phyloP scores from a whole-genome alignment of 2,329 filamentous ascomycete genomes.

The Diaporthe amygdali region DNA sequence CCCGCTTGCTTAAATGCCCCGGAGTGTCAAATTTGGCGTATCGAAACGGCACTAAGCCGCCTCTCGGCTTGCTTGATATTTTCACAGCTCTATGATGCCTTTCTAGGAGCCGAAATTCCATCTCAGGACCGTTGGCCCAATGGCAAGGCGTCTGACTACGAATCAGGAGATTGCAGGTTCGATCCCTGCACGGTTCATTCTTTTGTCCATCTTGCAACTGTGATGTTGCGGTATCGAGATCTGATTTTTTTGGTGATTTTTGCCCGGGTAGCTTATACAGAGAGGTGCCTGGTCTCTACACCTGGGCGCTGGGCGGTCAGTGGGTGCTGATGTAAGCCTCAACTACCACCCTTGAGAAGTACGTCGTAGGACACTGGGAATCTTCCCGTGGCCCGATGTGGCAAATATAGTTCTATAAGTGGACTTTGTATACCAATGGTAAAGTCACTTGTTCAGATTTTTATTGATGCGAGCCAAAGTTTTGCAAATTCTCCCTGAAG shows the following conservation, averaged over 20 bases:
- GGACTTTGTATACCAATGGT: accelerated
- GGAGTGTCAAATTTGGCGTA: neutral
- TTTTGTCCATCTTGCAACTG: neutral
- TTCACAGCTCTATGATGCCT: accelerated
- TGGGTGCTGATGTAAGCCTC: neutral
- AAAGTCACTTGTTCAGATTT: neutral
- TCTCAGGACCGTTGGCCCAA: conserved; percentile 32
- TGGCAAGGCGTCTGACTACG: conserved; percentile 44
- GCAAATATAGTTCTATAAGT: too few relatives aligned
- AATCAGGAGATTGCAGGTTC: conserved; percentile 45
- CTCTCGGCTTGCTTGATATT: neutral
- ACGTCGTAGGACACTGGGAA: neutral
- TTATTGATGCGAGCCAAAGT: neutral
- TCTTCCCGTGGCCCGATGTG: too few relatives aligned
- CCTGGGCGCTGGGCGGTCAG: too few relatives aligned
- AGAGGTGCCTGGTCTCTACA: neutral
- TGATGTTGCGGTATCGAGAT: too few relatives aligned
- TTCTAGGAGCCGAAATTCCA: neutral
- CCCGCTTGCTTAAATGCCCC: neutral
- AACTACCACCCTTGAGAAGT: neutral
- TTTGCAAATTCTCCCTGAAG: neutral
- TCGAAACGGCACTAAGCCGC: neutral
- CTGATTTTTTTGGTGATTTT: neutral
- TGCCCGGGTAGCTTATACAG: neutral
- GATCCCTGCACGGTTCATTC: conserved; percentile 38